These are phyloP conservation scores for Pyronema domesticum DNA, from an alignment of 495 filamentous ascomycete genomes.

Conservation along the genomic window DNA sequence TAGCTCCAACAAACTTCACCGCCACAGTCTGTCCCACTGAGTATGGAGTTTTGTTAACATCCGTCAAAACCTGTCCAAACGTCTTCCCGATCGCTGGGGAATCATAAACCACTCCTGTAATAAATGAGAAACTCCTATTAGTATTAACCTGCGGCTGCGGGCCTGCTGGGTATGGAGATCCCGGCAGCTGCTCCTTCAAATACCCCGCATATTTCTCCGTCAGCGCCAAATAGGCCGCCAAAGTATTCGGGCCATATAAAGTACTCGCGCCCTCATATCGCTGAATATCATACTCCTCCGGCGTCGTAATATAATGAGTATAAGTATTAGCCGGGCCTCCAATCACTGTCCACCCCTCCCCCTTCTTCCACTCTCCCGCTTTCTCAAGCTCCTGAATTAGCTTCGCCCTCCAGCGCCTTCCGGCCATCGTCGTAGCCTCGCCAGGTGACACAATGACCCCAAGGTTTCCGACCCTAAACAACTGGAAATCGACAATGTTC, in stretches of 20 bases:
- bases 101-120: slow-evolving; percentile 62
- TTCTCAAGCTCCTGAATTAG: slow-evolving; percentile 34
- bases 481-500: slow-evolving; percentile 84
- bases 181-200: slow-evolving; percentile 33
- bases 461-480: slow-evolving; percentile 73
- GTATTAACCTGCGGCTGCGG: slow-evolving; percentile 67
- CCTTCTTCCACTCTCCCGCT: slow-evolving; percentile 10
- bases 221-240: slow-evolving; percentile 57
- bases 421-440: slow-evolving; percentile 90
- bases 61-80: slow-evolving; percentile 56
- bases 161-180: slow-evolving; percentile 34
- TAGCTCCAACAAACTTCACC: slow-evolving; percentile 67
- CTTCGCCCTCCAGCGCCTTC: slow-evolving; percentile 77
- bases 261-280: slow-evolving; percentile 93
- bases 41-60: slow-evolving; percentile 38
- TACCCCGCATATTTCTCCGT: slow-evolving; percentile 56
- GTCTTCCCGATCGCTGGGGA: slow-evolving; percentile 46
- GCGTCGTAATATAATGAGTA: slow-evolving; percentile 86
- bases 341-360: slow-evolving; percentile 36
- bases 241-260: slow-evolving; percentile 77
- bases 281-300: slow-evolving; percentile 79
- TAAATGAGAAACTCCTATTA: slow-evolving; percentile 64
- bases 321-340: slow-evolving; percentile 94
- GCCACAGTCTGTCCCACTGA: slow-evolving; percentile 38
- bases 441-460: slow-evolving; percentile 76